Percentiles rank a stretch among this genome's conserved stretches.
phyloP scores from a whole-genome alignment of 805 yeast genomes.

The Candida suzukii region DNA sequence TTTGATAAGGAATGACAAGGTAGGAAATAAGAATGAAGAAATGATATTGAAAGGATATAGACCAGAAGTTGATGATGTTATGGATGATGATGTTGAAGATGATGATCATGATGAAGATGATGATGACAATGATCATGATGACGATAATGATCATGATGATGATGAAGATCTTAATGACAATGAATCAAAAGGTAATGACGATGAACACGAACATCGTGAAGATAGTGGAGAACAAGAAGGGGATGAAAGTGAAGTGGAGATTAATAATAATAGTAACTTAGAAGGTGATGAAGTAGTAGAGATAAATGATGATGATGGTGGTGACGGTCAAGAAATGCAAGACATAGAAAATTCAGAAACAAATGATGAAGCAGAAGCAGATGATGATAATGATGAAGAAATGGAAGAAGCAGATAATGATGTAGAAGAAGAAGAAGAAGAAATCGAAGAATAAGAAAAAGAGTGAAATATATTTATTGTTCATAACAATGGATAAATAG shows the following conservation, averaged over 20 bases:
- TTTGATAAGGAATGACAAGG: too few species aligned
- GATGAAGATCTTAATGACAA: too few species aligned
- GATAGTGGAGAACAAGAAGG: slow-evolving; percentile 7
- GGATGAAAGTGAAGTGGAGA: slow-evolving; percentile 9
- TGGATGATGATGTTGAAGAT: slow-evolving; percentile 8
- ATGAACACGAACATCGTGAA: too few species aligned
- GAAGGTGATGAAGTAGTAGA: slow-evolving; percentile 8
- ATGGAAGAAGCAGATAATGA: background rate
- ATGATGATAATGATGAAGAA: slow-evolving; percentile 4
- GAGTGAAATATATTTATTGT: background rate
- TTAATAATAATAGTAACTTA: too few species aligned
- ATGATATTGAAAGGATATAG: slow-evolving; percentile 1
- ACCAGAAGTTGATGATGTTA: slow-evolving; percentile 8
- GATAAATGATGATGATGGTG: slow-evolving; percentile 8
- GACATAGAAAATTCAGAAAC: background rate
- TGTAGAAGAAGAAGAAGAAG: background rate
- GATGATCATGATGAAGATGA: slow-evolving; percentile 7
- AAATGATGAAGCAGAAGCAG: background rate
- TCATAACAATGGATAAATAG: background rate
- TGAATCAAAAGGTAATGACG: too few species aligned
- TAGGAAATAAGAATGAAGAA: too few species aligned
- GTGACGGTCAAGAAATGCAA: slow-evolving; percentile 4
- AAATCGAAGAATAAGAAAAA: background rate
- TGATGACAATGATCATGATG: slow-evolving; percentile 6
- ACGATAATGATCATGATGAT: too few species aligned